Evolutionary conservation across 805 yeast species (phyloP).

Genomic region (Helenozyma rhizophorensis): DNA sequence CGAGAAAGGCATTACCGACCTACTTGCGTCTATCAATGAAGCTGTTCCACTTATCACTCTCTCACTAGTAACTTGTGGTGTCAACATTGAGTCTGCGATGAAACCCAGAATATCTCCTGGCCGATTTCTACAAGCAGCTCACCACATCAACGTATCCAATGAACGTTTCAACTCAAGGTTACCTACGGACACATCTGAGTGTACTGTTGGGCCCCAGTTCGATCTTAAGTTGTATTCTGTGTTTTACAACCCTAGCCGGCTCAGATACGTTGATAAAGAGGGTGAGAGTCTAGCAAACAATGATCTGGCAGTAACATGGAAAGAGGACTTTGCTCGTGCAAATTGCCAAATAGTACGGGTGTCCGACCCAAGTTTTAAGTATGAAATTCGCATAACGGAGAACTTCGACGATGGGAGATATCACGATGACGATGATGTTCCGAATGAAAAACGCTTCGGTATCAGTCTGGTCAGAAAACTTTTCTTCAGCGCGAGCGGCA

Average conservation of each 20-base stretch:
- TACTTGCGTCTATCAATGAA: slow-evolving; percentile 56
- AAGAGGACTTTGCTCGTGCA: slow-evolving; percentile 63
- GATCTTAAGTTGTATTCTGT: slow-evolving; percentile 55
- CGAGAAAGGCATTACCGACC: slow-evolving; percentile 43
- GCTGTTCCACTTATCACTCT: slow-evolving; percentile 65
- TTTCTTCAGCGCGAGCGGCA: slow-evolving; percentile 70
- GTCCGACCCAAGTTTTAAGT: slow-evolving; percentile 27
- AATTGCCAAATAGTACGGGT: slow-evolving; percentile 36
- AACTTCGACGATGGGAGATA: slow-evolving; percentile 67
- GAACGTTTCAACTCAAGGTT: slow-evolving; percentile 8
- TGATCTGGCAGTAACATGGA: slow-evolving; percentile 53
- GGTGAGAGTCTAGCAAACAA: slow-evolving; percentile 4
- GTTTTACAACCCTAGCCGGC: slow-evolving; percentile 52
- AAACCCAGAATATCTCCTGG: slow-evolving; percentile 60
- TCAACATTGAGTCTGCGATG: slow-evolving; percentile 47
- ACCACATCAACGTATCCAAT: slow-evolving; percentile 39
- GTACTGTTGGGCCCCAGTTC: slow-evolving; percentile 59
- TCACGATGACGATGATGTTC: slow-evolving; percentile 55
- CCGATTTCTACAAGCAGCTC: slow-evolving; percentile 58
- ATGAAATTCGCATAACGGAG: slow-evolving; percentile 48
- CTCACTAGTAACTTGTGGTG: slow-evolving; percentile 66
- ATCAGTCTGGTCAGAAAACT: slow-evolving; percentile 44
- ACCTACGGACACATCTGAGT: slow-evolving; percentile 14
- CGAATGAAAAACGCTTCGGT: slow-evolving; percentile 29
- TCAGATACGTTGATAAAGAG: slow-evolving; percentile 22